Percentiles rank a stretch among this genome's conserved stretches.
Evolutionary conservation across 805 yeast genomes (phyloP).

Genomic region (Starmera dryadoides): DNA sequence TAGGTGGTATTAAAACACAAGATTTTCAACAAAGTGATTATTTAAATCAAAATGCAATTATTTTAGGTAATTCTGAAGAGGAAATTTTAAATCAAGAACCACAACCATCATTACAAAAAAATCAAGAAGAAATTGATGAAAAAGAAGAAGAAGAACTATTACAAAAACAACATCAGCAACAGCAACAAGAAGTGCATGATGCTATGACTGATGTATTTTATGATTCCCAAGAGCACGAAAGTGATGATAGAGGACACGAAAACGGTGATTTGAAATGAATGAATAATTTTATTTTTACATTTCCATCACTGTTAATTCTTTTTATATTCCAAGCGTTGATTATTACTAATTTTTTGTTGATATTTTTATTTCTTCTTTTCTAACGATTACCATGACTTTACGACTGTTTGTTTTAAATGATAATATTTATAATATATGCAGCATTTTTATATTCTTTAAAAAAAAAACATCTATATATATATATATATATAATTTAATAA

Average conservation of each 20-base stretch:
- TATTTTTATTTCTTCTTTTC: no score
- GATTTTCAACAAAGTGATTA: constrained; percentile 17
- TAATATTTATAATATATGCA: background rate
- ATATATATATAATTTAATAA: no score
- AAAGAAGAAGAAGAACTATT: no score
- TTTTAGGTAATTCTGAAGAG: constrained; percentile 20
- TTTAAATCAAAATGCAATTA: constrained; percentile 16
- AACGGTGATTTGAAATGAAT: no score
- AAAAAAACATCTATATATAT: no score
- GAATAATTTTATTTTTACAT: no score
- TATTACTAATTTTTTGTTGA: no score
- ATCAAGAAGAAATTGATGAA: background rate
- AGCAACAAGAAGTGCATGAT: background rate
- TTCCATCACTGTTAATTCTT: no score
- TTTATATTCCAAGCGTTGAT: no score
- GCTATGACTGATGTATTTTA: constrained; percentile 1
- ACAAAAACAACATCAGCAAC: background rate
- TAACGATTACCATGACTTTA: background rate
- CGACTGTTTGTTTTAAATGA: background rate
- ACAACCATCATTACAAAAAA: background rate
- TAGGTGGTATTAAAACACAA: constrained; percentile 50
- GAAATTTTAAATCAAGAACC: constrained; percentile 16
- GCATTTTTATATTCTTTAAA: background rate
- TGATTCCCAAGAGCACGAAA: constrained; percentile 1
- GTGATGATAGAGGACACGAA: background rate